Percentiles rank a stretch among this genome's conserved stretches.
These are phyloP conservation scores for Paxillus ammoniavirescens DNA, from an alignment of 768 basidiomycete genomes.

Conservation along the genomic window DNA sequence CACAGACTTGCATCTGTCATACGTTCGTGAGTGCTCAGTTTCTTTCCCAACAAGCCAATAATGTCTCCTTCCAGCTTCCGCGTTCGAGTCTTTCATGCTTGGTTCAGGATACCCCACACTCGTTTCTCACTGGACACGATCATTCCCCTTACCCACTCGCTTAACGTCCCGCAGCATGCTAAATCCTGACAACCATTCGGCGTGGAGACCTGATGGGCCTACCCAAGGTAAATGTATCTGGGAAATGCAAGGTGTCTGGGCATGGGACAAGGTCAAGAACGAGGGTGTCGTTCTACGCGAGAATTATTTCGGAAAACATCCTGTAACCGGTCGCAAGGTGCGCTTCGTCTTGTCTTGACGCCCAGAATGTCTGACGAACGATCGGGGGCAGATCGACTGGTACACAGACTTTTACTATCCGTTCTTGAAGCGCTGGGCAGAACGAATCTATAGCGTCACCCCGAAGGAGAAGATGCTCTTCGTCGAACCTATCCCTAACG, in stretches of 20 bases:
- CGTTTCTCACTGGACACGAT: constrained; percentile 78
- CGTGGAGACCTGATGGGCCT: constrained; percentile 76
- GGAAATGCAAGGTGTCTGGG: constrained; percentile 94
- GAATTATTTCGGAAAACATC: constrained; percentile 79
- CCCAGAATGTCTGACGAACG: constrained; percentile 1
- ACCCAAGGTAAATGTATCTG: constrained; percentile 70
- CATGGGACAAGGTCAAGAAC: constrained; percentile 67
- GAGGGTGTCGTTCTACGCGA: constrained; percentile 77
- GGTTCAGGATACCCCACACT: constrained; percentile 82
- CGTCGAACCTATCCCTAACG: constrained; percentile 90
- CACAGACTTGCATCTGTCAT: constrained; percentile 85
- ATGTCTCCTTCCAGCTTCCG: constrained; percentile 52
- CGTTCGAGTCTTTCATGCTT: constrained; percentile 88
- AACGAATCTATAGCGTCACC: constrained; percentile 49
- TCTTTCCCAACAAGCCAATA: not conserved
- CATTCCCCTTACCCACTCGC: constrained; percentile 86
- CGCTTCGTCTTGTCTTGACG: constrained; percentile 5
- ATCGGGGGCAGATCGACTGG: constrained; percentile 66
- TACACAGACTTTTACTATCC: constrained; percentile 85
- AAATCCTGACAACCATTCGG: constrained; percentile 45
- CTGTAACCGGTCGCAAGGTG: constrained; percentile 61
- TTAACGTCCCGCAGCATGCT: constrained; percentile 44
- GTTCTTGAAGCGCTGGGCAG: constrained; percentile 66
- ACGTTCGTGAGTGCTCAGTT: constrained; percentile 57
- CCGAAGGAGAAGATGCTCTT: constrained; percentile 63